Evolutionary conservation across 345 rosid genomes (phyloP).

Genomic region (Kernera saxatilis): DNA sequence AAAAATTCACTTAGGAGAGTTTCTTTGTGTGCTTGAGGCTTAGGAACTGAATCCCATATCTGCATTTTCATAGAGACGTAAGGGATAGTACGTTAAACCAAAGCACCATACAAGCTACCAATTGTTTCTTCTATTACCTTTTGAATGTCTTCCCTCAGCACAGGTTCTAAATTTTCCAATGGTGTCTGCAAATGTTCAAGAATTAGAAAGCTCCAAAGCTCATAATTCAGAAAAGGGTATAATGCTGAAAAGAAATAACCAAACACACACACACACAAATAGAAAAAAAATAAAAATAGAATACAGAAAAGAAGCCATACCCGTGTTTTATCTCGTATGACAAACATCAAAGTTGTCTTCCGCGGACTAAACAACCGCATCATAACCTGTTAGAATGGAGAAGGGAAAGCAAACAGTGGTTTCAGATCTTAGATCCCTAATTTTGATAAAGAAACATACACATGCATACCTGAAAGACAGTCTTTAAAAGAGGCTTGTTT

Average conservation of each 20-base stretch:
- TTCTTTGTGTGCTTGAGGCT: conserved; percentile 84
- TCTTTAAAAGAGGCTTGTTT: conserved; percentile 79
- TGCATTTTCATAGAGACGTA: conserved; percentile 35
- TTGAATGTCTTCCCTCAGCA: conserved; percentile 88
- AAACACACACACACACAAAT: not conserved
- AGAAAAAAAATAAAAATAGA: too few relatives aligned
- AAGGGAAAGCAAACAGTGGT: not conserved
- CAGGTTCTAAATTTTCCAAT: conserved; percentile 82
- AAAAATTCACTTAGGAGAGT: conserved; percentile 91
- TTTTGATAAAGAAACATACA: not conserved
- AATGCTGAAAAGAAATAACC: not conserved
- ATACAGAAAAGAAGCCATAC: too few relatives aligned
- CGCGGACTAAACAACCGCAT: too few relatives aligned
- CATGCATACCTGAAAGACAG: conserved; percentile 72
- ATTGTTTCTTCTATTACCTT: conserved; percentile 44
- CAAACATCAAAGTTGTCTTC: conserved; percentile 94
- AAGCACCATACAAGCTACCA: conserved; percentile 16
- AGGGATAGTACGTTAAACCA: conserved; percentile 2
- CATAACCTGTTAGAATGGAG: conserved; percentile 66
- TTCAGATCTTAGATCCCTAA: conserved; percentile 9
- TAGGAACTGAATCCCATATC: conserved; percentile 95
- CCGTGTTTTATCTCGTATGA: conserved; percentile 93
- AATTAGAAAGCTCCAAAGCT: conserved; percentile 6
- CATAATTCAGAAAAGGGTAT: not conserved
- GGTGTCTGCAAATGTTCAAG: conserved; percentile 62